Evolutionary conservation across 345 rosid species (phyloP).

Genomic region (Psidium guajava): DNA sequence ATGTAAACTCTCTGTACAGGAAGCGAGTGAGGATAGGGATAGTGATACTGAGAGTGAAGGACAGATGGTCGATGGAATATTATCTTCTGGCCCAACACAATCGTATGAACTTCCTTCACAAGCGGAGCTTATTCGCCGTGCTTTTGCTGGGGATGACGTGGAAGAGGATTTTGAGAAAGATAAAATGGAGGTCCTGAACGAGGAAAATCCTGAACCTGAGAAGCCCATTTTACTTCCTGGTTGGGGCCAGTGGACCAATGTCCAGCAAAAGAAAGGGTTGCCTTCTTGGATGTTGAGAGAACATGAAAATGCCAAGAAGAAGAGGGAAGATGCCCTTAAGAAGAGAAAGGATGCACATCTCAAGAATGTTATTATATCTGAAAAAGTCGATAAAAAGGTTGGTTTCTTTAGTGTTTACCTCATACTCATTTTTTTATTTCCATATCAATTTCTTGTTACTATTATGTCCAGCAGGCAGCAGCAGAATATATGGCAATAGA

Average conservation of each 20-base stretch:
- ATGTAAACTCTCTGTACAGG: constrained; percentile 12
- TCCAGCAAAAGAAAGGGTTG: constrained; percentile 68
- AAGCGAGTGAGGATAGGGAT: constrained; percentile 36
- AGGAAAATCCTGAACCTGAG: constrained; percentile 77
- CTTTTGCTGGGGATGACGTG: constrained; percentile 94
- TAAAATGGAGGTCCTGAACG: constrained; percentile 51
- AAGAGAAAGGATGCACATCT: constrained; percentile 79
- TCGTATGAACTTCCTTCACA: constrained; percentile 77
- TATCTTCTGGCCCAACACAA: constrained; percentile 36
- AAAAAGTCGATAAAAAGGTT: constrained; percentile 82
- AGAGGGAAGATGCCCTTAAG: constrained; percentile 60
- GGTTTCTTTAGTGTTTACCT: neutral
- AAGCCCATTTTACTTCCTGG: constrained; percentile 74
- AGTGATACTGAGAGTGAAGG: constrained; percentile 51
- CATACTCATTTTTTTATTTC: neutral
- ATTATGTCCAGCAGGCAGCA: neutral
- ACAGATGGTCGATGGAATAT: constrained; percentile 69
- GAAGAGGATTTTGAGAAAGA: constrained; percentile 69
- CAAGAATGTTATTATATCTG: constrained; percentile 72
- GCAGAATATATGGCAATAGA: neutral
- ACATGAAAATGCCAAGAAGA: constrained; percentile 57
- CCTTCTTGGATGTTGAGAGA: constrained; percentile 76
- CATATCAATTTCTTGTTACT: neutral
- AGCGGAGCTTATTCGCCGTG: constrained; percentile 70
- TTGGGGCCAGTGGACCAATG: constrained; percentile 86